These are phyloP conservation scores for Coix lacrymajobi DNA, from an alignment of 176 grass and related monocot genomes.

Conservation along the genomic window DNA sequence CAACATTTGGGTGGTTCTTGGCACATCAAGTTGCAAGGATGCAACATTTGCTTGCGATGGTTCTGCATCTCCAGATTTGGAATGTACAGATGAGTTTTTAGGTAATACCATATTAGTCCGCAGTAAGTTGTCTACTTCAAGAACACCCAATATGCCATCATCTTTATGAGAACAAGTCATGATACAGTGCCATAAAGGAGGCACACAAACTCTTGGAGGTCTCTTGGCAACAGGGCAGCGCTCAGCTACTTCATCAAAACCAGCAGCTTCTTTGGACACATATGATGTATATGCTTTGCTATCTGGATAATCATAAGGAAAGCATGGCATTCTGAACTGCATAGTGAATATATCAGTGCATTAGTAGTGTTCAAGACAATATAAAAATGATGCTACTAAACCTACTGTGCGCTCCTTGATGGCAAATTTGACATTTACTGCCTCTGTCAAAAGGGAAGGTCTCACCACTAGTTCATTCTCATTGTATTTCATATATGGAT, in stretches of 20 bases:
- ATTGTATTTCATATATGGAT: not conserved
- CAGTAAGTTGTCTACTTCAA: constrained; percentile 10
- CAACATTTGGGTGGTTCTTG: constrained; percentile 50
- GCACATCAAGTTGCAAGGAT: constrained; percentile 40
- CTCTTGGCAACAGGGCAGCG: constrained; percentile 51
- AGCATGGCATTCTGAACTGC: constrained; percentile 65
- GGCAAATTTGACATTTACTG: not conserved
- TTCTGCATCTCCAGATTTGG: constrained; percentile 16
- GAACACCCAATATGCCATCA: constrained; percentile 18
- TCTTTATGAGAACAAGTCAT: constrained; percentile 27
- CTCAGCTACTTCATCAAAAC: constrained; percentile 39
- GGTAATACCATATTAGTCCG: constrained; percentile 8
- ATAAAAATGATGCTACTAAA: not conserved
- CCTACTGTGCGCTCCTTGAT: not conserved
- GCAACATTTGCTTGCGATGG: constrained; percentile 5
- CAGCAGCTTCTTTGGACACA: constrained; percentile 46
- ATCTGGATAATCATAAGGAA: constrained; percentile 95
- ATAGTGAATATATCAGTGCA: not conserved
- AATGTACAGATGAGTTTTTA: not conserved
- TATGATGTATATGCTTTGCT: constrained; percentile 54
- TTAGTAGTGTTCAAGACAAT: constrained; percentile 8
- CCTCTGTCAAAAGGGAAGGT: not conserved
- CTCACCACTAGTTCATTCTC: not conserved
- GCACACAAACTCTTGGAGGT: constrained; percentile 46
- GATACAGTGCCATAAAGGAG: constrained; percentile 66